Base-by-base conservation (phyloP, 768 basidiomycete species). In the Chalciporus piperatus region DNA sequence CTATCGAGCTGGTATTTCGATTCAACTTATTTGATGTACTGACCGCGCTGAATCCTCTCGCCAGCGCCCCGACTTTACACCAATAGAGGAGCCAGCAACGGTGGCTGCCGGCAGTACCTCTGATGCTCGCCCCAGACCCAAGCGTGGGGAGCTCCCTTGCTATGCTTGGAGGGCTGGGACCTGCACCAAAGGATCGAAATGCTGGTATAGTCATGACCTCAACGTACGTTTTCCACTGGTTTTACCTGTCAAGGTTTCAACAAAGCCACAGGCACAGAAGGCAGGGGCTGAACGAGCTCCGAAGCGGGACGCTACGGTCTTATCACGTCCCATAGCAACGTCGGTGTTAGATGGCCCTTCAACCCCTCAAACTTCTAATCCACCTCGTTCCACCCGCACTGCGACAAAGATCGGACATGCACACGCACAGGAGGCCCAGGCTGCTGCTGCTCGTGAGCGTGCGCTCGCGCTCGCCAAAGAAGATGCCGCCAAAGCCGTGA, bases 401-500 rank as follows among this genome's bases (percentile, higher is more conserved):
- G 16, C 11, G 11, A n/a, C 28, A 2, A 41, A 42, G 42, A 42
- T 42, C 0, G 30, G 33, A 54, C 60, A 4, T 23, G 22, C 41
- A n/a, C 47, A 32, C 13, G 37, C 30, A 11, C 58, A 57, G 23
- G 48, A 52, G 19, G 59, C 48, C 2, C 62, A 67, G 16, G 51
- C 46, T 5, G 53, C 45, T 22, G 52, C 48, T 2, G 56, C 59
- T 20, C 57, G 59, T 19, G 53, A 55, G 39, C 53, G 51, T 17
- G 58, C 48, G 17, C 30, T 39, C 1, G 20, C 39, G 44, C 54
- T 57, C 19, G 58, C 47, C 19, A 63, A 64, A 54, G 63, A 65
- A 47, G 78, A 81, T 27, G 80, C 79, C 5, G 58, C 68, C 4
- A 69, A 69, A 42, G 73, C 71, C 2, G 69, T 75, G 11, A 75